Evolutionary conservation across 805 yeast species (phyloP), one percentile per base, ranked within the genome.

Genomic region (Candida caryicola): DNA sequence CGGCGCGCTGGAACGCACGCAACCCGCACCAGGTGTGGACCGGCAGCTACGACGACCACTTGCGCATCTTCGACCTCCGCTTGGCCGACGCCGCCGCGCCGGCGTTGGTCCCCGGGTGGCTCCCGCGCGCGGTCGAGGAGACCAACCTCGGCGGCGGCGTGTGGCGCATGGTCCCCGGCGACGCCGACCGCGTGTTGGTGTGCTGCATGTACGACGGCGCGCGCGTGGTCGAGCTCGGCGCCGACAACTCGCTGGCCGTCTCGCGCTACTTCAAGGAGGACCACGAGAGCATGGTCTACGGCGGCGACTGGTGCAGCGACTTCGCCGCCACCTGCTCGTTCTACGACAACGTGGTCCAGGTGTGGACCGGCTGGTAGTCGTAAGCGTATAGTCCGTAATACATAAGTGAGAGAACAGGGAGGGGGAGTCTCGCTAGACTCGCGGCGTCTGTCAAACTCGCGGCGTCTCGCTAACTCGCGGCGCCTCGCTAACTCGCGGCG

Each of bases 141-240:
- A 58, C 67, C 19, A 74, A 81, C 33, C 64, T 93, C 3, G 90
- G 88, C 1, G 98, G 99, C 4, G 99, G 99, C 1, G 98, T 91
- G 2, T 91, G 99, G 99, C 69, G 96, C 50, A 69, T 93, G 41
- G 64, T 79, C 5, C 96, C 95, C 2, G 69, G 77, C 14, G 76
- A 79, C 0, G 48, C 53, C 3, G 48, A 54, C 10, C 63, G 76
- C 29, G 71, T 91, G 0, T 62, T 91, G 34, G 79, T 82, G 0
- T 90, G 97, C 57, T 88, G 96, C 54, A 93, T 93, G 98, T 91
- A 91, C 54, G 89, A 87, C 48, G 99, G 99, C 13, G 96, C 95
- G 1, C 71, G 89, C 40, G 66, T 90, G 0, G 57, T 90, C 1
- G 64, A 54, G 8, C 52, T 55, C 2, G 35, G 25, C 4, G 34